Evolutionary conservation across 1,284 basidiomycete species (phyloP).

Genomic region (Ganoderma sinense): DNA sequence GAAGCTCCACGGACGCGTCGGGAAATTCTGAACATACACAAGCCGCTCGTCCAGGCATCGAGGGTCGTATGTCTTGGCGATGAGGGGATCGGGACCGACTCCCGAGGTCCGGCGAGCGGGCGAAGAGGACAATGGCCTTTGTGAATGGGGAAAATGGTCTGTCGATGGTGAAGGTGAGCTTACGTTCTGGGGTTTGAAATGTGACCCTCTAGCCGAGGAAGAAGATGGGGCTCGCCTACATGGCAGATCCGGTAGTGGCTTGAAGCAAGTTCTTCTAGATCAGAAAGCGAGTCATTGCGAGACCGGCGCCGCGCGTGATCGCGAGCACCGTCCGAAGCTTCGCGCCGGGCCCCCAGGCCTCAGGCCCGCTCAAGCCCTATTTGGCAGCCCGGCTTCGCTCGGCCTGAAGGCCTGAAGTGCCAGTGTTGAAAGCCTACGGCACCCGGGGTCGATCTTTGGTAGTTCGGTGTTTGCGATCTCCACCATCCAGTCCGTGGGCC

Average conservation of each 20-base stretch:
- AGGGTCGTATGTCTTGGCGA: slow-evolving; percentile 21
- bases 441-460: no score
- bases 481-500: no score
- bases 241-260: background rate
- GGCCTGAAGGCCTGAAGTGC: no score
- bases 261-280: background rate
- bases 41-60: slow-evolving; percentile 15
- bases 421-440: no score
- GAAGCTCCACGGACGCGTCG: slow-evolving; percentile 12
- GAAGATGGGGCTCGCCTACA: slow-evolving; percentile 9
- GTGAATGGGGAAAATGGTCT: slow-evolving; percentile 29
- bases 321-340: no score
- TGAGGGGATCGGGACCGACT: slow-evolving; percentile 7
- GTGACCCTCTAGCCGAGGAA: slow-evolving; percentile 16
- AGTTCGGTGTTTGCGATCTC: no score
- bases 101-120: background rate
- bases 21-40: background rate
- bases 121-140: slow-evolving; percentile 16
- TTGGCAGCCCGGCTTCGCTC: no score
- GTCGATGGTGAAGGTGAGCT: slow-evolving; percentile 20
- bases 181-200: background rate
- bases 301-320: no score
- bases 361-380: no score
- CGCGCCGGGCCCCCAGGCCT: no score
- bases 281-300: no score